Conservation (phyloP, 805 yeast genomes). For the Saturnispora zaruensis region DNA sequence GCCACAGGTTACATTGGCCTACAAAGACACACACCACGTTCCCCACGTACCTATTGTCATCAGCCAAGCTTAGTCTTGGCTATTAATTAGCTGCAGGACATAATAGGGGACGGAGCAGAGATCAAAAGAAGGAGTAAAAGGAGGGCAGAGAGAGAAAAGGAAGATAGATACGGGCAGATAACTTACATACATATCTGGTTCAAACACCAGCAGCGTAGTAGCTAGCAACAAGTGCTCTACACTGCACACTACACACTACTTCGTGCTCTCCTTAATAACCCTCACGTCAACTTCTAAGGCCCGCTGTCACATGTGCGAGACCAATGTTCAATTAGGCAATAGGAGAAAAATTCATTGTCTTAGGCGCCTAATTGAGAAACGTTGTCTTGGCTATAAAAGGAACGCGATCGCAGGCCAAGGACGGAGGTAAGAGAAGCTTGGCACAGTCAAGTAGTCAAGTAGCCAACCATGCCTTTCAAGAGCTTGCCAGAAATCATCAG, state of each 20-base stretch:
- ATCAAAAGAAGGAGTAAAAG: too few species aligned
- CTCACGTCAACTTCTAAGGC: too few species aligned
- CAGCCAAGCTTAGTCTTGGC: background rate
- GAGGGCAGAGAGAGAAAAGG: too few species aligned
- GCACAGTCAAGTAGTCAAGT: background rate
- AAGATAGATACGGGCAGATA: too few species aligned
- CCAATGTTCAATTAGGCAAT: background rate
- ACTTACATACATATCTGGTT: background rate
- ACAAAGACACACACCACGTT: background rate
- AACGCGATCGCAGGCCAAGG: too few species aligned
- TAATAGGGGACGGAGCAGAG: too few species aligned
- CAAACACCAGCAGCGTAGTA: too few species aligned
- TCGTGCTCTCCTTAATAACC: too few species aligned
- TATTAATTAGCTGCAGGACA: too few species aligned
- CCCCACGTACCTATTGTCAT: background rate
- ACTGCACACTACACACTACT: too few species aligned
- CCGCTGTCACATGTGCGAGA: conserved; percentile 1
- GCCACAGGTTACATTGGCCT: background rate
- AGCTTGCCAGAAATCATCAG: conserved; percentile 11
- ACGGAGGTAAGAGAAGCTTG: too few species aligned
- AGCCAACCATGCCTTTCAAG: conserved; percentile 11
- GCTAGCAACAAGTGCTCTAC: too few species aligned
- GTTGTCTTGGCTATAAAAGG: background rate
- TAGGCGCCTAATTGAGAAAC: background rate
- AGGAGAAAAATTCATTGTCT: background rate